Base-by-base conservation (phyloP, 2,329 filamentous ascomycete genomes). In the Colletotrichum sp. region DNA sequence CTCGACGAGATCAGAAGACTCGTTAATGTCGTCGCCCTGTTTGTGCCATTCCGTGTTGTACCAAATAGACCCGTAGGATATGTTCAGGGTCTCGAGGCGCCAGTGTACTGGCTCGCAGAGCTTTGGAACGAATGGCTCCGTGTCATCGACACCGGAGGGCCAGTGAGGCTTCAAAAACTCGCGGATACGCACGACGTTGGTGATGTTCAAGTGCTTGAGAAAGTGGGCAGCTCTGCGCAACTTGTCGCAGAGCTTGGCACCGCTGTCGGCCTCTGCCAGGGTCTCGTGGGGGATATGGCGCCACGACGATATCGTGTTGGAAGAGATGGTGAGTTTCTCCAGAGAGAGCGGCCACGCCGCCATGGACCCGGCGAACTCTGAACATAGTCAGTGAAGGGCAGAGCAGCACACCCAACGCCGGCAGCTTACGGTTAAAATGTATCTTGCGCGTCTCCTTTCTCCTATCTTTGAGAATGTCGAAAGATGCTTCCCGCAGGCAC, bases 251-350 rank as follows among this genome's bases (percentile, higher is more conserved):
- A 80, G 66, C 32, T 70, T 68, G 21, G 59, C 55, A n/a, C 78
- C 78, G 24, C 72, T 69, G 69, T 80, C 75, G 21, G 64, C 67
- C 39, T 79, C 78, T 26, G 77, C 71, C n/a, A 79, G 66, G 30
- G 44, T 44, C 28, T 80, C 79, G 57, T 80, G 79, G 8, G 79
- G 79, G 9, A 80, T 70, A 12, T 78, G 69, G 12, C 79, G 72
- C 79, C 79, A 80, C 18, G 77, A 78, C 3, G 78, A 76, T 28
- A 77, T 67, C 5, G 78, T 79, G 64, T 80, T 80, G 57, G 75
- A 77, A 5, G 65, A 67, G 8, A 80, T 71, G 34, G 57, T 65
- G 24, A 80, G 72, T 5, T 59, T 73, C 30, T 80, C 72, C 9
- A 80, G 52, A n/a, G 76, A 69, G 26, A 72, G 69, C 13, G 79